phyloP scores from a whole-genome alignment of 768 basidiomycete genomes.

The Calvatia gigantea region DNA sequence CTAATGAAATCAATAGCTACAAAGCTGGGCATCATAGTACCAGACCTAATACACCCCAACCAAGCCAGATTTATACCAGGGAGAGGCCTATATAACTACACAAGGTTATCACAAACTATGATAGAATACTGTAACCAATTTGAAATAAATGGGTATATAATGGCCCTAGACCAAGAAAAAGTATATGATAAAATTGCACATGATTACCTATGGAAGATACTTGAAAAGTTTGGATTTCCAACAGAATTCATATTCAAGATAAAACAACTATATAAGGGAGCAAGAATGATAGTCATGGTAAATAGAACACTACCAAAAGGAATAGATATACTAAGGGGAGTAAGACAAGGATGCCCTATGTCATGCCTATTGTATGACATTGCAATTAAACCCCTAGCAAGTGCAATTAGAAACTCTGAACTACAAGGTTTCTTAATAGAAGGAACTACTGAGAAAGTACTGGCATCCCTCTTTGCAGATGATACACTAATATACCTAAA shows the following conservation, averaged over 20 bases:
- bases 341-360: slow-evolving; percentile 34
- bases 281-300: slow-evolving; percentile 23
- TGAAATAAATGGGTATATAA: slow-evolving; percentile 23
- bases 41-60: slow-evolving; percentile 23
- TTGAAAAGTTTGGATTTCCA: slow-evolving; percentile 23
- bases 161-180: slow-evolving; percentile 35
- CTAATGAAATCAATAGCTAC: slow-evolving; percentile 22
- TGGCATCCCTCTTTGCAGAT: slow-evolving; percentile 32
- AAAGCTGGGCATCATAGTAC: slow-evolving; percentile 13
- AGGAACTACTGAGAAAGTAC: slow-evolving; percentile 15
- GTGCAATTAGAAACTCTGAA: slow-evolving; percentile 21
- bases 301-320: slow-evolving; percentile 23
- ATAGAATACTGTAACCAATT: slow-evolving; percentile 20
- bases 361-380: slow-evolving; percentile 34
- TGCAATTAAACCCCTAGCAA: slow-evolving; percentile 32
- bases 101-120: slow-evolving; percentile 22
- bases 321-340: slow-evolving; percentile 24
- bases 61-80: slow-evolving; percentile 35
- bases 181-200: slow-evolving; percentile 33
- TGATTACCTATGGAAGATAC: slow-evolving; percentile 24
- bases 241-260: slow-evolving; percentile 23
- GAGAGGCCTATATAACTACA: slow-evolving; percentile 28
- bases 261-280: slow-evolving; percentile 9
- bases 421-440: slow-evolving; percentile 22
- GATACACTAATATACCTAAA: slow-evolving; percentile 24